These are phyloP conservation scores for Collariella sp. DNA, from an alignment of 495 filamentous ascomycete species.

Conservation along the genomic window DNA sequence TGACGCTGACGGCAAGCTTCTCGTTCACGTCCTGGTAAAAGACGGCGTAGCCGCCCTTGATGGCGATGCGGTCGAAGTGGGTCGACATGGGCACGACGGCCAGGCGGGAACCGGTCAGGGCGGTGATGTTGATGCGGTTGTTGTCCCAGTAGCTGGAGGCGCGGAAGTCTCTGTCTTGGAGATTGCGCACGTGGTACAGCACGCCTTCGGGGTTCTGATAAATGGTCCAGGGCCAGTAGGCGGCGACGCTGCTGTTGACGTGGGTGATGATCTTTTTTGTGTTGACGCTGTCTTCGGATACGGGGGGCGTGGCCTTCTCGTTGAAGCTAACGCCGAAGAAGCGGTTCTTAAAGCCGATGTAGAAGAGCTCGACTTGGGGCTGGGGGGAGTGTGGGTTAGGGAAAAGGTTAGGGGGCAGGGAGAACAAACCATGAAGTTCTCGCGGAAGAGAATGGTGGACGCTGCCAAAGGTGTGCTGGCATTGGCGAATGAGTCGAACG, in stretches of 20 bases:
- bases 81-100: conserved; percentile 12
- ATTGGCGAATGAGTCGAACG: not conserved
- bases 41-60: conserved; percentile 17
- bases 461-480: conserved; percentile 1
- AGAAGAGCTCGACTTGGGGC: conserved; percentile 19
- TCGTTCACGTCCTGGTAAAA: conserved; percentile 10
- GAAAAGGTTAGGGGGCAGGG: too few relatives aligned
- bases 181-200: conserved; percentile 13
- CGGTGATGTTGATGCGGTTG: not conserved
- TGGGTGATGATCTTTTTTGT: not conserved
- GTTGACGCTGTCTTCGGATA: conserved; percentile 7
- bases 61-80: conserved; percentile 6
- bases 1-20: not conserved
- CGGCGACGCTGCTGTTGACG: conserved; percentile 6
- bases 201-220: conserved; percentile 6
- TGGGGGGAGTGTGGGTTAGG: not conserved
- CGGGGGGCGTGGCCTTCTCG: not conserved
- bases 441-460: not conserved
- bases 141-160: conserved; percentile 8
- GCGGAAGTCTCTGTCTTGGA: not conserved
- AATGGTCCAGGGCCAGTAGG: conserved; percentile 19
- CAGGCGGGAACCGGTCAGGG: not conserved
- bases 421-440: not conserved
- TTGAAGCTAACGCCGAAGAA: conserved; percentile 15
- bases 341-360: not conserved